A percentile compares a stretch with the other conserved stretches of the same genome.
Evolutionary conservation across 2,329 filamentous ascomycete species (phyloP).

Genomic region (Cytospora schulzeri): DNA sequence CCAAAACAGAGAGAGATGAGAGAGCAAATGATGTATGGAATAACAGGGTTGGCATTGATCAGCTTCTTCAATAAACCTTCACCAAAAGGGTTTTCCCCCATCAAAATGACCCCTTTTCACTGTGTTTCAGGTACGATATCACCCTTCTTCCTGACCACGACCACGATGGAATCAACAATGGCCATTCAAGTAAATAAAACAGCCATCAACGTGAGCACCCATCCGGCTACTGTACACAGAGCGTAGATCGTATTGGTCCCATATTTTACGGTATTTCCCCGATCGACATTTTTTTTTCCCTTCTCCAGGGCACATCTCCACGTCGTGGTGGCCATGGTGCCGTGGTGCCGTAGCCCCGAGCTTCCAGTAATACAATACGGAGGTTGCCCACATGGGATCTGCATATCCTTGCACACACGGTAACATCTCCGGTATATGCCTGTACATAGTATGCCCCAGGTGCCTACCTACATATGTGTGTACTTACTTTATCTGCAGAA

Average conservation of each 20-base stretch:
- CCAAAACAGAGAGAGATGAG: neutral
- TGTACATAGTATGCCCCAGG: no score
- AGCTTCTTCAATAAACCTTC: neutral
- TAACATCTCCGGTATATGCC: neutral
- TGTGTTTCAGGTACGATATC: no score
- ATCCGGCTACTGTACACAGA: neutral
- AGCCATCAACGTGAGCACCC: neutral
- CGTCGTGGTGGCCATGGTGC: neutral
- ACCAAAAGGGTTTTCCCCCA: neutral
- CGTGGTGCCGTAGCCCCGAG: no score
- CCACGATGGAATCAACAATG: no score
- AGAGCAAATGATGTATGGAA: neutral
- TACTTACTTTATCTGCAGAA: neutral
- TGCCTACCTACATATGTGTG: neutral
- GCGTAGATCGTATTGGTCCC: conserved; percentile 8
- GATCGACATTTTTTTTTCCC: neutral
- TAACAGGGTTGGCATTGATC: conserved; percentile 4
- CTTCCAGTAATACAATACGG: neutral
- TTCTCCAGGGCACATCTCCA: neutral
- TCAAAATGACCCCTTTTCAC: neutral
- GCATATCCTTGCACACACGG: neutral
- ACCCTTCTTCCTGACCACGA: neutral
- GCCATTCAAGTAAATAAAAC: neutral
- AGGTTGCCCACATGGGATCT: neutral
- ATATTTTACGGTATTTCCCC: conserved; percentile 5